Conservation (phyloP, 2,329 filamentous ascomycete species). For the Fusarium pseudoanthophilum region DNA sequence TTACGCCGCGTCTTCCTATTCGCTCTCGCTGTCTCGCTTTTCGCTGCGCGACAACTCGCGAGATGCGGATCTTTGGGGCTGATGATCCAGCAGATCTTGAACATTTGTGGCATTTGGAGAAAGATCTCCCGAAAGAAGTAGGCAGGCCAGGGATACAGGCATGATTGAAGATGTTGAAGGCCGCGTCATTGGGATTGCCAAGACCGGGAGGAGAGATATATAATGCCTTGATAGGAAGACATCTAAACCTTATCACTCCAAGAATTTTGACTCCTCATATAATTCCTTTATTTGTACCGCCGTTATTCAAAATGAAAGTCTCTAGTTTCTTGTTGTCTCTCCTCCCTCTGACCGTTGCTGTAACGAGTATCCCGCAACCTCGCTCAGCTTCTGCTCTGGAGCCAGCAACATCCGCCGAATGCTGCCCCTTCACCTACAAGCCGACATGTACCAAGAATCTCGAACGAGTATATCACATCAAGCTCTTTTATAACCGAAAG, state of each 20-base stretch:
- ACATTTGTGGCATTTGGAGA: neutral
- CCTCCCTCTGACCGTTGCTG: neutral
- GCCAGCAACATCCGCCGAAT: neutral
- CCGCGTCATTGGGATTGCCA: neutral
- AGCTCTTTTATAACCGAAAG: conserved; percentile 5
- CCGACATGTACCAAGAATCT: conserved; percentile 14
- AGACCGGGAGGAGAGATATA: neutral
- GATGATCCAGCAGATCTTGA: neutral
- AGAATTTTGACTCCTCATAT: too few species aligned
- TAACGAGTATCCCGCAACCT: neutral
- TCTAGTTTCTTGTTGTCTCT: rapidly evolving
- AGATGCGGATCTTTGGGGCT: neutral
- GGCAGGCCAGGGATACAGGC: neutral
- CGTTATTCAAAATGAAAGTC: neutral
- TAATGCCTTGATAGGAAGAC: neutral
- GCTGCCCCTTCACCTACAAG: conserved; percentile 9
- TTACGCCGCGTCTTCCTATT: neutral
- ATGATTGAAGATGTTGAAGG: neutral
- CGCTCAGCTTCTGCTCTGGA: neutral
- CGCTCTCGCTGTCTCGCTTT: neutral
- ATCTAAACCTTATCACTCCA: rapidly evolving
- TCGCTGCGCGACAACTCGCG: neutral
- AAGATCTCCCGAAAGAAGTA: neutral
- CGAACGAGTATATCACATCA: conserved; percentile 3
- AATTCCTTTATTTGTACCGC: rapidly evolving